phyloP scores from a whole-genome alignment of 2,329 filamentous ascomycete species.

The Arachnomyces sp. region DNA sequence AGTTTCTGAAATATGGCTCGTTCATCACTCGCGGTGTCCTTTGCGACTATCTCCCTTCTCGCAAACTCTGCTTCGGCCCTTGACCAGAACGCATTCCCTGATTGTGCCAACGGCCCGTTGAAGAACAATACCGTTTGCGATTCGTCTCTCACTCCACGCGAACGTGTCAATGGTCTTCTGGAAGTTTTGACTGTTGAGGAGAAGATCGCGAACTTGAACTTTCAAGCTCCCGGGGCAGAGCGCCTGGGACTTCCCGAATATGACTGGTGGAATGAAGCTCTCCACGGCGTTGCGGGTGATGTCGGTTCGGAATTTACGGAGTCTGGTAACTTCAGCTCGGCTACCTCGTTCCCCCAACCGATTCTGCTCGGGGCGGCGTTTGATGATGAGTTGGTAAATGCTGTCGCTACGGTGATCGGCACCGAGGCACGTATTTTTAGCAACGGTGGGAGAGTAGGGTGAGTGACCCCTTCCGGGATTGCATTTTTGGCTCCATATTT shows the following conservation, averaged over 20 bases:
- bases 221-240: conserved; percentile 41
- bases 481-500: conserved; percentile 31
- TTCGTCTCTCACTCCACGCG: conserved; percentile 26
- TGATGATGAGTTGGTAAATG: conserved; percentile 51
- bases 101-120: conserved; percentile 43
- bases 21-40: too few relatives aligned
- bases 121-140: conserved; percentile 45
- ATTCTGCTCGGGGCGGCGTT: conserved; percentile 56
- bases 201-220: conserved; percentile 46
- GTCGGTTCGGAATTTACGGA: conserved; percentile 46
- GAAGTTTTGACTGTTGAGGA: conserved; percentile 43
- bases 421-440: conserved; percentile 57
- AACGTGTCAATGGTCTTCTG: conserved; percentile 40
- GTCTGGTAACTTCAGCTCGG: conserved; percentile 47
- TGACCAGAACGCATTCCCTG: conserved; percentile 30
- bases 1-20: too few relatives aligned
- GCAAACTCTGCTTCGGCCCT: neutral
- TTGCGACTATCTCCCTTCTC: too few relatives aligned
- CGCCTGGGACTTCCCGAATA: conserved; percentile 52
- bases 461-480: conserved; percentile 12
- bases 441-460: conserved; percentile 47
- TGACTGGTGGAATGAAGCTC: conserved; percentile 55
- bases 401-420: conserved; percentile 43
- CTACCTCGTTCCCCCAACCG: conserved; percentile 57
- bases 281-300: conserved; percentile 51